Evolutionary conservation across 2,329 filamentous ascomycete species (phyloP).

Genomic region (Amylocarpus encephaloides): DNA sequence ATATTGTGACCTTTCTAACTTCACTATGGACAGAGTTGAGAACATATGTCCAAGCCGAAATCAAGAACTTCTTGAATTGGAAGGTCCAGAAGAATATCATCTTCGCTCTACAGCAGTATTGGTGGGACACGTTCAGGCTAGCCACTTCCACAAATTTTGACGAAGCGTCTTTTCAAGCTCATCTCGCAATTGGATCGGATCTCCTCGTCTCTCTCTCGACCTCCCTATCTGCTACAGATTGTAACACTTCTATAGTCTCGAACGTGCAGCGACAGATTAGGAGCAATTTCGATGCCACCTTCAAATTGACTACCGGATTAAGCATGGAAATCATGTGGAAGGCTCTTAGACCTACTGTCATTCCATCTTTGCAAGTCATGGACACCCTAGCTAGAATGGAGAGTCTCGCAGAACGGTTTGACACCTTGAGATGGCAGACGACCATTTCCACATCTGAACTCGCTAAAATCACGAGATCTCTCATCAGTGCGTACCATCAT

Average conservation of each 20-base stretch:
- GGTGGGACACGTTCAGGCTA: slow-evolving; percentile 47
- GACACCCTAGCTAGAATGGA: slow-evolving; percentile 46
- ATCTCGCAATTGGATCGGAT: slow-evolving; percentile 40
- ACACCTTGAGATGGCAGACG: slow-evolving; percentile 53
- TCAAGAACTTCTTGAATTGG: slow-evolving; percentile 27
- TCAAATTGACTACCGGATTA: slow-evolving; percentile 67
- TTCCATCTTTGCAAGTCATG: slow-evolving; percentile 41
- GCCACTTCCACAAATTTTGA: slow-evolving; percentile 45
- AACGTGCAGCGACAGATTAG: slow-evolving; percentile 37
- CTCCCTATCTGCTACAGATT: not conserved
- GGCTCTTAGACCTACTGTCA: slow-evolving; percentile 56
- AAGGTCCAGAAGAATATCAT: slow-evolving; percentile 34
- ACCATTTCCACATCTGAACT: slow-evolving; percentile 46
- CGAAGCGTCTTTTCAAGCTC: slow-evolving; percentile 58
- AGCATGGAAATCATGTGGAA: slow-evolving; percentile 79
- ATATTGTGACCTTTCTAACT: slow-evolving; percentile 45
- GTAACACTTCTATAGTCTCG: slow-evolving; percentile 6
- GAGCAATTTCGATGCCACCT: slow-evolving; percentile 59
- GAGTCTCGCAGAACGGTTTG: slow-evolving; percentile 52
- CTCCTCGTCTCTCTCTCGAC: slow-evolving; percentile 11
- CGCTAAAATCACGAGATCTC: slow-evolving; percentile 45
- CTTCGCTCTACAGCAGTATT: slow-evolving; percentile 43
- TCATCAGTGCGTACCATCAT: slow-evolving; percentile 51
- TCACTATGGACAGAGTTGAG: slow-evolving; percentile 38
- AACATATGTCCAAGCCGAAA: slow-evolving; percentile 36